Evolutionary conservation across 225 moss, liverwort and hornwort genomes (phyloP).

Genomic region (Rhytidiadelphus loreus): DNA sequence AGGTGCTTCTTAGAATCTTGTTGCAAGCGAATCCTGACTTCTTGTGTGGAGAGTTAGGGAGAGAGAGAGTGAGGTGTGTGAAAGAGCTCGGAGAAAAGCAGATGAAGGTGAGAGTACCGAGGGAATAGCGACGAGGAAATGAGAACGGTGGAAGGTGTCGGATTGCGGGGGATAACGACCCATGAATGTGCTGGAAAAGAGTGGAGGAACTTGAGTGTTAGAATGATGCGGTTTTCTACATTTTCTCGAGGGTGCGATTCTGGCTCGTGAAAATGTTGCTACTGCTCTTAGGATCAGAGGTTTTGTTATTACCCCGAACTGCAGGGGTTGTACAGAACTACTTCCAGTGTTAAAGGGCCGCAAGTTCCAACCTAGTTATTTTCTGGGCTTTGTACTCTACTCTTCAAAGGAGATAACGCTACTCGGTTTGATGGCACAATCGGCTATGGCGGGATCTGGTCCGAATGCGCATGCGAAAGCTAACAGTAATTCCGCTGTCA

Average conservation of each 20-base stretch:
- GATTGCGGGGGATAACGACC: not conserved
- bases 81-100: not conserved
- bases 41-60: not conserved
- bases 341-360: not conserved
- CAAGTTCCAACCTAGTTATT: not conserved
- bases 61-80: not conserved
- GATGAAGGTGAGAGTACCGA: conserved; percentile 1
- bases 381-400: not conserved
- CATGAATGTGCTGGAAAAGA: not conserved
- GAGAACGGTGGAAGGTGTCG: not conserved
- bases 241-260: not conserved
- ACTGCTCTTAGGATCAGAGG: conserved; percentile 46
- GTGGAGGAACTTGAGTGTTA: not conserved
- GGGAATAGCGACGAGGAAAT: not conserved
- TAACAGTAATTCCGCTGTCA: conserved; percentile 25
- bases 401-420: not conserved
- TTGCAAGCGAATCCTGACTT: not conserved
- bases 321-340: conserved; percentile 27
- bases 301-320: conserved; percentile 33
- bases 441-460: conserved; percentile 52
- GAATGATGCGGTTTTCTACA: conserved; percentile 9
- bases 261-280: conserved; percentile 45
- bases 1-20: not conserved
- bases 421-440: conserved; percentile 31
- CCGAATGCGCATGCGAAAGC: conserved; percentile 26